Base-by-base conservation (phyloP, 1,139 yeast genomes). In the Zygosaccharomyces pseudobailii region DNA sequence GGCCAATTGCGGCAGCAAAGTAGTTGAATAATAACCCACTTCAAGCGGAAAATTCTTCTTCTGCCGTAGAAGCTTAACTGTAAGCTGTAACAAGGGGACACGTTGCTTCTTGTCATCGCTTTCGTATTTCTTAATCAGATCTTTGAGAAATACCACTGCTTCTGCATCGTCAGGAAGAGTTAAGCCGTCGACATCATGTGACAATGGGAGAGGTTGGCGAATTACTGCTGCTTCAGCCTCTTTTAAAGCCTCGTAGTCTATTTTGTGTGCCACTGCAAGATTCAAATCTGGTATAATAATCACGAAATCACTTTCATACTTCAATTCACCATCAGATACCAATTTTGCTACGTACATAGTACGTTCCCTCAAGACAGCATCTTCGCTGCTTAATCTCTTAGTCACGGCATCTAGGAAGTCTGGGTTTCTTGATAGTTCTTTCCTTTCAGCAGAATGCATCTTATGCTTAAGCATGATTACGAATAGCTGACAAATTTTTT, bases 11-110 rank as follows among this genome's bases (percentile, higher is more conserved):
- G 75, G 66, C 3, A 80, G 42, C 13, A 84, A 65, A 13, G 73
- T 73, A 10, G 73, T 70, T 4, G 79, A 63, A 57, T 79, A 76
- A 48, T 73, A 75, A 6, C 59, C 59, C 4, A 69, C 66, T 47
- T 71, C 74, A 19, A 57, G 44, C 9, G 58, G 60, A 36, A 68
- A 68, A 10, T 60, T 55, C 19, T 54, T 62, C 54, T 69, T 69
- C 40, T 67, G 72, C 43, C 70, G 62, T 1, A 69, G 65, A 8
- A 69, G 52, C 31, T 58, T 62, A 1, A 64, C 61, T 0, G 71
- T 65, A 20, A 51, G 54, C 20, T 60, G 54, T 10, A 69, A 55
- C n/a, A 65, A 55, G 6, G 56, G 50, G 2, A 56, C 40, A 3
- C 52, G 28, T 20, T 53, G 36, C 40, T 53, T 36, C 42, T 45